These are phyloP conservation scores for Brassica cretica DNA, from an alignment of 345 rosid species.

Conservation along the genomic window DNA sequence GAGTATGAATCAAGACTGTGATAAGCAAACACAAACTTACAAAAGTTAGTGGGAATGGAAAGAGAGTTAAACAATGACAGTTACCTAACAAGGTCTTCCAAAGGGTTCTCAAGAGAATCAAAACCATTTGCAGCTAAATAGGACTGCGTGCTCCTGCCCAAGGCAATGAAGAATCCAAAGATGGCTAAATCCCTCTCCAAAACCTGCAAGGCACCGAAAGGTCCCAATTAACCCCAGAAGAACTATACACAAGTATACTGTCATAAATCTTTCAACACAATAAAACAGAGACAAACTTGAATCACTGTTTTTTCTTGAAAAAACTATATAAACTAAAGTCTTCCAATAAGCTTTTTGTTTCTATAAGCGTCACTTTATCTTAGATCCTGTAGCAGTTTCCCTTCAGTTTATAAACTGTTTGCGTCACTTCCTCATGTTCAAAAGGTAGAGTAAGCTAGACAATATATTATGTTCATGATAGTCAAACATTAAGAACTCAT, in stretches of 20 bases:
- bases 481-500: slow-evolving; percentile 1
- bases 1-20: slow-evolving; percentile 4
- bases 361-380: slow-evolving; percentile 2
- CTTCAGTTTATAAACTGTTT: slow-evolving; percentile 1
- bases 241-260: background rate
- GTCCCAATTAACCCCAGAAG: slow-evolving; percentile 23
- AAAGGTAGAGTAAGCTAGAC: slow-evolving; percentile 24
- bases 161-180: slow-evolving; percentile 96
- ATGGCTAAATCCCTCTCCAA: slow-evolving; percentile 95
- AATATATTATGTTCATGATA: slow-evolving; percentile 14
- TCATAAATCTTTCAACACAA: background rate
- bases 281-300: background rate
- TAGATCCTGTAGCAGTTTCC: slow-evolving; percentile 9
- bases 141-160: slow-evolving; percentile 78
- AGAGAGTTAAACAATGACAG: slow-evolving; percentile 30
- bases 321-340: background rate
- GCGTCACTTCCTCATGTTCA: slow-evolving; percentile 19
- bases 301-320: background rate
- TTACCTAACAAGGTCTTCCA: slow-evolving; percentile 81
- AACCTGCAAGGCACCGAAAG: slow-evolving; percentile 55
- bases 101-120: slow-evolving; percentile 60
- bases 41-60: background rate
- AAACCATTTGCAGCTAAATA: slow-evolving; percentile 81
- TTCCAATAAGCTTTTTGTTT: background rate
- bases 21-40: slow-evolving; percentile 18